Evolutionary conservation across 2,329 filamentous ascomycete genomes (phyloP).

Genomic region (Xylaria sp.): DNA sequence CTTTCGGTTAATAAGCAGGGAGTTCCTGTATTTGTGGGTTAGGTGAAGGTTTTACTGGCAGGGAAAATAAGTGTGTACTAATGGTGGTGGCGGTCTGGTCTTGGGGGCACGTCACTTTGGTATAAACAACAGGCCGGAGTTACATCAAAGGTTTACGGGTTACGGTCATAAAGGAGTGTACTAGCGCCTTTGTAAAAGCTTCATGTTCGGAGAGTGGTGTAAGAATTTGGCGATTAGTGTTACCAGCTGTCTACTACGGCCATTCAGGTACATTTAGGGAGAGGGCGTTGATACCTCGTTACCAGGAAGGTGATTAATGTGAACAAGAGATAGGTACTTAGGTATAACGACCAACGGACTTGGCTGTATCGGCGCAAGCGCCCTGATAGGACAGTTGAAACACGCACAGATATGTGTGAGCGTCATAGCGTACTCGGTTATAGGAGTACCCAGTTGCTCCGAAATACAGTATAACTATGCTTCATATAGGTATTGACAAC

Average conservation of each 20-base stretch:
- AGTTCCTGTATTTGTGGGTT: constrained; percentile 11
- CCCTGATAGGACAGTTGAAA: constrained; percentile 14
- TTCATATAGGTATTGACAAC: not conserved
- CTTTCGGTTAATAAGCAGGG: constrained; percentile 10
- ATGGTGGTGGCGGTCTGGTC: constrained; percentile 18
- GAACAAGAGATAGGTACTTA: constrained; percentile 5
- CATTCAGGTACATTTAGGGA: not conserved
- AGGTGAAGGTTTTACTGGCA: constrained; percentile 12
- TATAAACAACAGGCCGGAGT: constrained; percentile 8
- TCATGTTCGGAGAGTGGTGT: not conserved
- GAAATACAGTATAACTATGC: not conserved
- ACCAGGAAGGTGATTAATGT: constrained; percentile 18
- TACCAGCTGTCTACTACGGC: constrained; percentile 17
- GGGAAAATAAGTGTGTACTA: constrained; percentile 27
- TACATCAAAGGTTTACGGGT: constrained; percentile 13
- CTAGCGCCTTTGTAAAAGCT: constrained; percentile 21
- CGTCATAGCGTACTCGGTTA: constrained; percentile 6
- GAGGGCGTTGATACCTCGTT: constrained; percentile 5
- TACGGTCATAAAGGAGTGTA: constrained; percentile 23
- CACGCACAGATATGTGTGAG: constrained; percentile 22
- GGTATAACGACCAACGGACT: not conserved
- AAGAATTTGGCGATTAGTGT: constrained; percentile 19
- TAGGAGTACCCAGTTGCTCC: not conserved
- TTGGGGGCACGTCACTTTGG: constrained; percentile 20
- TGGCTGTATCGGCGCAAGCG: not conserved